Base-by-base conservation (phyloP, 208 protist genomes). In the Trypanosoma rangeli region DNA sequence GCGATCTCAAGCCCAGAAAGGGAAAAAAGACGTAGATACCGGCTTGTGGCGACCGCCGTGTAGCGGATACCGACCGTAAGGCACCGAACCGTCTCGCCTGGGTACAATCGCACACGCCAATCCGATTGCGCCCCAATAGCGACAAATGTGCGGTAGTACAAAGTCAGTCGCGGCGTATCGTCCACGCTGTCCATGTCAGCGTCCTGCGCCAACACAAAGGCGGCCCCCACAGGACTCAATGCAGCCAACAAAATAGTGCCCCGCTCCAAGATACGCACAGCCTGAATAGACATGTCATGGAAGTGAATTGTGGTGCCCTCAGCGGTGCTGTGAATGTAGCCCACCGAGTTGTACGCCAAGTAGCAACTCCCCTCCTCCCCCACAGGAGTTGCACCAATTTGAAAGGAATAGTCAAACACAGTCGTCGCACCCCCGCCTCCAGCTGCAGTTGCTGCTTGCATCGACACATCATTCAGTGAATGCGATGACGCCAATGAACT, bases 301-400 rank as follows among this genome's bases (percentile, higher is more conserved):
- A 96, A 96, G 76, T 93, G 83, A 29, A 96, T 74, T 0, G 78
- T 88, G 7, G 85, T 90, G 24, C 72, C 73, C 9, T 90, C 83
- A 22, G 72, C 59, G 16, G 78, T 82, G 75, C 68, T 70, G 67
- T 82, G 85, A 63, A 96, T 91, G 74, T 84, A 94, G 3, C 90
- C 90, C 0, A 90, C 78, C 13, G 85, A 79, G 76, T 96, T 96
- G 76, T 96, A 96, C 26, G 90, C 90, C 1, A 96, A 70, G 72
- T 93, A 96, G 73, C 90, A 93, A 62, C 77, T 86, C 58, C 80
- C 84, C 46, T 85, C 87, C 44, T 78, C 79, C 13, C 80, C 86
- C 13, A 65, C 58, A 13, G 86, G 90, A 26, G 90, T 96, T 4
- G 90, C 85, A 26, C 90, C 81, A 46, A 91, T 81, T 64, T 95